Base-by-base conservation (phyloP, 2,329 filamentous ascomycete species). In the Colletotrichum sp. region DNA sequence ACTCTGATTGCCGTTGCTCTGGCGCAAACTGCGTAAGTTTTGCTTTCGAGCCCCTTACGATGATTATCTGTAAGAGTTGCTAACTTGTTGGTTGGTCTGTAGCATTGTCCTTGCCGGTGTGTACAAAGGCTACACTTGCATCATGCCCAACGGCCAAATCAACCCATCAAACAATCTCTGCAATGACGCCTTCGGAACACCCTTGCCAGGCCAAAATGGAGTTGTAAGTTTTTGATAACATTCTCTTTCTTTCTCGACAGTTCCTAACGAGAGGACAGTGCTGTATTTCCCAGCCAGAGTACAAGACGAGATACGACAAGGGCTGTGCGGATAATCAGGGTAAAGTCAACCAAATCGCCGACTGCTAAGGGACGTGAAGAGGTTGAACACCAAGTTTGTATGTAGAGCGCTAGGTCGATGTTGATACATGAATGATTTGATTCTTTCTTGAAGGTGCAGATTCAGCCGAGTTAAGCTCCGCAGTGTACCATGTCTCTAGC, bases 401-500 rank as follows among this genome's bases (percentile, higher is more conserved):
- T 49, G 44, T 21, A 21, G 6, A 1, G 6, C 44, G 1, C 44
- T 49, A 21, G n/a, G 44, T 52, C 6, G 3, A 8, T 8, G 3
- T 13, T 0, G 1, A 52, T 13, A 21, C 10, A 52, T 21, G n/a
- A 52, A 52, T 21, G 44, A 52, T 13, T 5, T 21, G 6, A 52
- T 52, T 2, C 3, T 2, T 49, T 44, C 10, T 49, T 0, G 1
- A 52, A 52, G 6, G 6, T 12, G 12, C 1, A 21, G 10, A n/a
- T n/a, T n/a, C n/a, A n/a, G 39, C 18, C 9, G 3, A 49, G 9
- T 2, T n/a, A 7, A 49, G 18, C 39, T 49, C 18, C 4, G 18
- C 2, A 44, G 0, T 8, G 2, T n/a, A 3, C 0, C 0, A 10
- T 44, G 0, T n/a, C 2, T 4, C 9, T 44, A 49, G 18, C 44